A percentile compares a stretch with the other conserved stretches of the same genome.
Conservation (phyloP, 1,139 yeast genomes). For the Suhomyces guaymorum region DNA sequence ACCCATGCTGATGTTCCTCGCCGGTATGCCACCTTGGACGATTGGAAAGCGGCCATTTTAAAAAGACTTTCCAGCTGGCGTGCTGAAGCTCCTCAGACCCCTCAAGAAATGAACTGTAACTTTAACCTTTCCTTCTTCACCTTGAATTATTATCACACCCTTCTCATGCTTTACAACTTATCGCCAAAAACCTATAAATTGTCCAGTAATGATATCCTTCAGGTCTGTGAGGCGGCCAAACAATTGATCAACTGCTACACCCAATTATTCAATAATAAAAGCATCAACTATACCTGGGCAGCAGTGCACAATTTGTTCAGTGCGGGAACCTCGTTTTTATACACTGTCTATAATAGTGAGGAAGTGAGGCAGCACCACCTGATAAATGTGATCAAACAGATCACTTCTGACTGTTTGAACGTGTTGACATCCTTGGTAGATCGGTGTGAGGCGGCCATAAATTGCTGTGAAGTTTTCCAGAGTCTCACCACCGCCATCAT, state of each 20-base stretch:
- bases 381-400: slow-evolving; percentile 53
- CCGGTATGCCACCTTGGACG: slow-evolving; percentile 50
- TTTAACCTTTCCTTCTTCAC: slow-evolving; percentile 70
- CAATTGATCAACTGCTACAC: slow-evolving; percentile 66
- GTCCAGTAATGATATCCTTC: slow-evolving; percentile 51
- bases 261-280: slow-evolving; percentile 53
- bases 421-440: slow-evolving; percentile 64
- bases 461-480: slow-evolving; percentile 71
- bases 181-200: slow-evolving; percentile 67
- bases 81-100: slow-evolving; percentile 54
- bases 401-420: slow-evolving; percentile 57
- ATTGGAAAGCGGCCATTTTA: slow-evolving; percentile 60
- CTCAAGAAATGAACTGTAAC: slow-evolving; percentile 67
- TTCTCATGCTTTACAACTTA: slow-evolving; percentile 71
- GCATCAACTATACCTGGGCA: slow-evolving; percentile 88
- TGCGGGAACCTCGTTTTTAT: slow-evolving; percentile 85
- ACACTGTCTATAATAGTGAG: slow-evolving; percentile 68
- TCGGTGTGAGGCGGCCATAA: slow-evolving; percentile 75
- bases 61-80: slow-evolving; percentile 63
- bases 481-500: slow-evolving; percentile 71
- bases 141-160: slow-evolving; percentile 75
- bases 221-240: slow-evolving; percentile 64
- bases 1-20: slow-evolving; percentile 74
- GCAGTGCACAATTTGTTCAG: slow-evolving; percentile 85
- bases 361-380: slow-evolving; percentile 50